Evolutionary conservation across 495 filamentous ascomycete species (phyloP).

Genomic region (Podospora comata): DNA sequence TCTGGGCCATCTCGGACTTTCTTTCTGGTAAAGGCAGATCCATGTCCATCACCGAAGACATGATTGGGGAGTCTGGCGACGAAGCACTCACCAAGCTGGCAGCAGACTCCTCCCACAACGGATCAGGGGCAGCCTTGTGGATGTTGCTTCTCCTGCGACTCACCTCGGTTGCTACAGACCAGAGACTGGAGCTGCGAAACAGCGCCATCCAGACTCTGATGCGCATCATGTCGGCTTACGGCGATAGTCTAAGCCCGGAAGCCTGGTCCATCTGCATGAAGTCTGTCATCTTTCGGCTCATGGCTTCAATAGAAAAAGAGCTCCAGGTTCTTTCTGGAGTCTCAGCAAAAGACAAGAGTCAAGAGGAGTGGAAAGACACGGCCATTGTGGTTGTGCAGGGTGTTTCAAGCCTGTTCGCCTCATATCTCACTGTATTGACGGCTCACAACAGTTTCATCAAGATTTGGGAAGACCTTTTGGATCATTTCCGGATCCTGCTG

Average conservation of each 20-base stretch:
- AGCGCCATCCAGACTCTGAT: slow-evolving; percentile 88
- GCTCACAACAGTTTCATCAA: slow-evolving; percentile 55
- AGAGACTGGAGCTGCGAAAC: slow-evolving; percentile 81
- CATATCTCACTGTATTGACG: slow-evolving; percentile 61
- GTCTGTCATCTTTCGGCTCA: slow-evolving; percentile 72
- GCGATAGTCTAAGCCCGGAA: slow-evolving; percentile 70
- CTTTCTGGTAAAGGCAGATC: slow-evolving; percentile 52
- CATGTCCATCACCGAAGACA: slow-evolving; percentile 46
- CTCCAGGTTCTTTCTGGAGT: slow-evolving; percentile 32
- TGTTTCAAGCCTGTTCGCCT: slow-evolving; percentile 62
- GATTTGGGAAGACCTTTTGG: slow-evolving; percentile 68
- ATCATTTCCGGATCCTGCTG: slow-evolving; percentile 59
- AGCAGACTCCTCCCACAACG: slow-evolving; percentile 45
- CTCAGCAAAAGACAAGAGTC: slow-evolving; percentile 39
- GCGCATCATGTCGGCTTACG: slow-evolving; percentile 87
- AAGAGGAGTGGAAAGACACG: slow-evolving; percentile 68
- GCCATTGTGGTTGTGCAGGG: slow-evolving; percentile 70
- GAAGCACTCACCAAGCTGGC: slow-evolving; percentile 49
- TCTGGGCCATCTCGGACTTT: slow-evolving; percentile 92
- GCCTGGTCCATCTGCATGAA: slow-evolving; percentile 84
- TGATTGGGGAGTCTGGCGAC: slow-evolving; percentile 52
- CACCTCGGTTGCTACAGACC: slow-evolving; percentile 70
- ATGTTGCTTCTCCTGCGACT: slow-evolving; percentile 77
- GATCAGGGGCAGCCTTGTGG: slow-evolving; percentile 69
- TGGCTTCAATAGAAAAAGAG: slow-evolving; percentile 54